phyloP scores from a whole-genome alignment of 176 grass and related monocot species.

The Oryza glumipatula region DNA sequence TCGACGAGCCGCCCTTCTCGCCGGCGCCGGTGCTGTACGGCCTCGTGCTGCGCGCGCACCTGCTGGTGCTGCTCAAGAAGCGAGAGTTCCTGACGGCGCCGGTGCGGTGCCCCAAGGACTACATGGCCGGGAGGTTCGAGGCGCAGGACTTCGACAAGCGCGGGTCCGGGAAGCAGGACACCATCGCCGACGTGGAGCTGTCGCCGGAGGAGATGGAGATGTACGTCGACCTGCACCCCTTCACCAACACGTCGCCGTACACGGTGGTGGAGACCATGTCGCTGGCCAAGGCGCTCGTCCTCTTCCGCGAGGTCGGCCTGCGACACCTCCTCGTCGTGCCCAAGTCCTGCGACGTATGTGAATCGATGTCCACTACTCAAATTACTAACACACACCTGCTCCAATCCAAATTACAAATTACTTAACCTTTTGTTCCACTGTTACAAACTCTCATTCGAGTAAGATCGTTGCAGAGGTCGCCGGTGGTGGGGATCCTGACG shows the following conservation, averaged over 20 bases:
- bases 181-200: conserved; percentile 54
- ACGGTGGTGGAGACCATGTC: conserved; percentile 97
- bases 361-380: neutral
- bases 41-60: conserved; percentile 75
- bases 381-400: neutral
- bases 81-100: conserved; percentile 52
- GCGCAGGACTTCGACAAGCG: conserved; percentile 87
- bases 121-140: conserved; percentile 51
- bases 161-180: conserved; percentile 77
- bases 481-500: conserved; percentile 86
- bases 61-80: conserved; percentile 79
- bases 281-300: conserved; percentile 84
- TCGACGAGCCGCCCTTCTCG: conserved; percentile 74
- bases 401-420: too few relatives aligned
- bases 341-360: conserved; percentile 67
- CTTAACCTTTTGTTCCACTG: neutral
- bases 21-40: conserved; percentile 66
- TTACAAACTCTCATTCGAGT: neutral
- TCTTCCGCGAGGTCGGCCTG: conserved; percentile 92
- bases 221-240: conserved; percentile 91
- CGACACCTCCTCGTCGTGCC: conserved; percentile 88
- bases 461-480: conserved; percentile 59
- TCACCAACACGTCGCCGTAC: conserved; percentile 93
- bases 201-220: conserved; percentile 95
- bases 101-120: conserved; percentile 29